Base-by-base conservation (phyloP, 2,329 filamentous ascomycete species). In the Tolypocladium ovalisporum region DNA sequence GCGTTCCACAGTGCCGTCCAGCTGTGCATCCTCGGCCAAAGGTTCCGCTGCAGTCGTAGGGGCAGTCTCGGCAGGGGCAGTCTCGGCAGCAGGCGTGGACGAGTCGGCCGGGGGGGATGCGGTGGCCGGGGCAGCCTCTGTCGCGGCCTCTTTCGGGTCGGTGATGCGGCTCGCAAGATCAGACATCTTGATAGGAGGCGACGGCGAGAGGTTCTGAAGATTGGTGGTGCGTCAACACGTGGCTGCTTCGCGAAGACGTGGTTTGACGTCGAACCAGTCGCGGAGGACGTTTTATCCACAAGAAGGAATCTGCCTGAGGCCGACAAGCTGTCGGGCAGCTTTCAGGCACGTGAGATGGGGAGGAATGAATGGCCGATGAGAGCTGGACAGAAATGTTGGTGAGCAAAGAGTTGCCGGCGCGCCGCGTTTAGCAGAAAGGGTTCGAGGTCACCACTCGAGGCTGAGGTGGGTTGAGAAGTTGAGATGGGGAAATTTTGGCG, bases 161-260 rank as follows among this genome's bases (percentile, higher is more conserved):
- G 77, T 78, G 64, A 79, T 79, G 61, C 77, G 77, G 65, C 76
- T 79, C 53, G 78, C 78, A 49, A 80, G 75, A 64, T 79, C 77
- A 56, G 77, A 70, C 77, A 79, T 79, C 22, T 56, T 65, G 62
- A 35, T 52, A 39, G 32, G 44, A 34, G 27, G 29, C 27, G 29
- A 29, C 5, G 19, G 29, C 8, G 47, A 5, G 17, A 22, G 19
- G 29, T n/a, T 19, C n/a, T 4, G 19, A n/a, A 15, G 29, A 29
- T n/a, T n/a, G n/a, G 17, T 22, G 12, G 47, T n/a, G n/a, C 24
- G 44, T 49, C 44, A 15, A 19, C 24, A 32, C 6, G 15, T 29
- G 44, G 15, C 44, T 19, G 24, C 17, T 29, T 49, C 44, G 47
- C 29, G 44, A 32, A 32, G 47, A 51, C 19, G 47, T 32, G 29